Evolutionary conservation across 805 yeast genomes (phyloP).

Genomic region (Ogataea allantospora): DNA sequence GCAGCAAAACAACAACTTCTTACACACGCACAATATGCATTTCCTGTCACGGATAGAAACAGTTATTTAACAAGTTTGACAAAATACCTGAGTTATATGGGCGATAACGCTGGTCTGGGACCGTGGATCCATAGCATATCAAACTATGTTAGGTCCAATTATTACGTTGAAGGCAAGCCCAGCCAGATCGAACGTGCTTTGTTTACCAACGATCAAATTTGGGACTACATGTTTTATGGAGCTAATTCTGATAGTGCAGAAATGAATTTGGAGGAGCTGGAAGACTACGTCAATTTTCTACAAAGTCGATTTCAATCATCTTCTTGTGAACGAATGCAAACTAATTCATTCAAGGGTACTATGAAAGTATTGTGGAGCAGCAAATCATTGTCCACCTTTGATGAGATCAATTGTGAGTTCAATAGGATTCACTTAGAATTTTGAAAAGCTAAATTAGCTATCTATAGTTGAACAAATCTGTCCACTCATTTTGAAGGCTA

Average conservation of each 20-base stretch:
- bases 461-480: slow-evolving; percentile 9
- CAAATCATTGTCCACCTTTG: background rate
- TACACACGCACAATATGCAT: background rate
- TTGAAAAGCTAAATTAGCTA: slow-evolving; percentile 1
- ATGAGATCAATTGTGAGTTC: background rate
- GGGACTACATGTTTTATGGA: background rate
- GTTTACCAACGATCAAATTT: background rate
- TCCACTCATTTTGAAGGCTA: slow-evolving; percentile 15
- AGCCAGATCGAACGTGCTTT: background rate
- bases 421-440: background rate
- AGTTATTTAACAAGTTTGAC: background rate
- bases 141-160: background rate
- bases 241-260: background rate
- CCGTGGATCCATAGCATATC: too few species aligned
- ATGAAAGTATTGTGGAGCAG: background rate
- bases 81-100: too few species aligned
- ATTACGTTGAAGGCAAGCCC: background rate
- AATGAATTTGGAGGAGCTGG: background rate
- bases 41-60: background rate
- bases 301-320: background rate
- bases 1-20: background rate
- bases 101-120: too few species aligned
- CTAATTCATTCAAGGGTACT: background rate
- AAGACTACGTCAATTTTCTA: background rate
- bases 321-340: background rate